These are phyloP conservation scores for Lophium mytilinum DNA, from an alignment of 495 filamentous ascomycete species.

Conservation along the genomic window DNA sequence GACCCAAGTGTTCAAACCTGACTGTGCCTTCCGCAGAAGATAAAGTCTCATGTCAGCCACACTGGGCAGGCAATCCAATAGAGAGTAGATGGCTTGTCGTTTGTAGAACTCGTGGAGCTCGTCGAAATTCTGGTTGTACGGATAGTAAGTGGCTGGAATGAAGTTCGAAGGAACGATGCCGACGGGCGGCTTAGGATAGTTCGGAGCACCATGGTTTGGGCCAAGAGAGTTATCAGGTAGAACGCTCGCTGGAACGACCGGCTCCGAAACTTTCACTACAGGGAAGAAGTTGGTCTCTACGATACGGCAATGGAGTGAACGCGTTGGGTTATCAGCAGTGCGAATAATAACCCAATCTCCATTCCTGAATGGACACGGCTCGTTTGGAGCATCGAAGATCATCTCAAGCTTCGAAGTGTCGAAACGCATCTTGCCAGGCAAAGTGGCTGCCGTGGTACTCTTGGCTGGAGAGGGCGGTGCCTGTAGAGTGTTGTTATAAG, in stretches of 20 bases:
- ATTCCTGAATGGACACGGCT: constrained; percentile 33
- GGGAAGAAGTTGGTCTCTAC: constrained; percentile 33
- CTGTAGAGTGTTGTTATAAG: background rate
- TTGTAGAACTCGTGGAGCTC: constrained; percentile 43
- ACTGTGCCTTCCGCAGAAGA: constrained; percentile 38
- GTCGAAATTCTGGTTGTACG: constrained; percentile 54
- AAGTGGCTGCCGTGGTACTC: background rate
- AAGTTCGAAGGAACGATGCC: constrained; percentile 14
- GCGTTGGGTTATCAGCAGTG: constrained; percentile 6
- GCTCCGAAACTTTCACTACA: constrained; percentile 25
- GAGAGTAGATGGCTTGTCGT: constrained; percentile 42
- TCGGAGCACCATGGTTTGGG: background rate
- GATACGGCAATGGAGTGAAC: constrained; percentile 39
- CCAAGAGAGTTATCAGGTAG: no score
- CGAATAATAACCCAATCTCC: constrained; percentile 55
- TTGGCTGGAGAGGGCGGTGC: background rate
- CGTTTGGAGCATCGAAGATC: constrained; percentile 26
- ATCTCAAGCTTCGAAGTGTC: constrained; percentile 38
- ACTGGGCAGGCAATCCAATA: constrained; percentile 62
- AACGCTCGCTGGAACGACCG: constrained; percentile 7
- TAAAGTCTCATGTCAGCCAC: constrained; percentile 56
- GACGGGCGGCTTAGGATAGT: background rate
- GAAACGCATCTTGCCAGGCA: constrained; percentile 21
- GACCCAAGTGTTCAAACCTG: constrained; percentile 52
- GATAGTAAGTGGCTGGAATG: constrained; percentile 18